phyloP scores from a whole-genome alignment of 495 filamentous ascomycete species.

The Lepidopterella palustris region DNA sequence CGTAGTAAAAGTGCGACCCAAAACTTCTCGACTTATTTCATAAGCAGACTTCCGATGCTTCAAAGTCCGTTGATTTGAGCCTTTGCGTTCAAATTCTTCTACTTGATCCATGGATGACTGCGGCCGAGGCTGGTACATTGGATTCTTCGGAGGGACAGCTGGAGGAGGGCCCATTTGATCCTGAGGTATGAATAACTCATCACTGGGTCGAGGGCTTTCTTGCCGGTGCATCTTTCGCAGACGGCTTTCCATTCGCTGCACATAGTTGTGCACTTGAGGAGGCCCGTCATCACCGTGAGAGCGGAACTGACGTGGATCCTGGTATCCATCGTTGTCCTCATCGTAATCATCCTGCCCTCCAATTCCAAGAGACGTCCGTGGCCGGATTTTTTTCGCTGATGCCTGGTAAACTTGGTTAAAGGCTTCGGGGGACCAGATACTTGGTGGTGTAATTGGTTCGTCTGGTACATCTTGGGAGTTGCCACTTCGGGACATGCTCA shows the following conservation, averaged over 20 bases:
- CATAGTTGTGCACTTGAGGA: conserved; percentile 74
- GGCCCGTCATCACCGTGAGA: conserved; percentile 46
- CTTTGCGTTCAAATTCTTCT: conserved; percentile 19
- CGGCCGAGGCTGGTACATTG: conserved; percentile 39
- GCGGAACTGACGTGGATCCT: conserved; percentile 7
- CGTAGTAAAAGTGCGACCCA: conserved; percentile 75
- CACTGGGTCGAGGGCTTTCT: conserved; percentile 39
- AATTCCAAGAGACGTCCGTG: conserved; percentile 69
- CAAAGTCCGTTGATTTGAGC: conserved; percentile 31
- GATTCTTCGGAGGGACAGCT: conserved; percentile 40
- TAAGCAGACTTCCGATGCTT: conserved; percentile 72
- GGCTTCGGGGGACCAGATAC: conserved; percentile 88
- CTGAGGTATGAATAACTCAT: conserved; percentile 34
- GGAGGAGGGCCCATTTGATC: conserved; percentile 35
- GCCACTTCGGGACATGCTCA: conserved; percentile 57
- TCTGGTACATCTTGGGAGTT: conserved; percentile 46
- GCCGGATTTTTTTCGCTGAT: conserved; percentile 43
- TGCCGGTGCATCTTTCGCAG: conserved; percentile 64
- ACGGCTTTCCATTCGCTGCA: conserved; percentile 79
- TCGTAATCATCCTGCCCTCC: conserved; percentile 42
- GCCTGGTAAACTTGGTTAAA: conserved; percentile 57
- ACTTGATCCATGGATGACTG: conserved; percentile 47
- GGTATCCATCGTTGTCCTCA: conserved; percentile 35
- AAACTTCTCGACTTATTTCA: conserved; percentile 62
- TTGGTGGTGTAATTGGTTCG: conserved; percentile 45